Evolutionary conservation across 2,329 filamentous ascomycete genomes (phyloP), one percentile per base, ranked within the genome.

Genomic region (Trichoderma sp.): DNA sequence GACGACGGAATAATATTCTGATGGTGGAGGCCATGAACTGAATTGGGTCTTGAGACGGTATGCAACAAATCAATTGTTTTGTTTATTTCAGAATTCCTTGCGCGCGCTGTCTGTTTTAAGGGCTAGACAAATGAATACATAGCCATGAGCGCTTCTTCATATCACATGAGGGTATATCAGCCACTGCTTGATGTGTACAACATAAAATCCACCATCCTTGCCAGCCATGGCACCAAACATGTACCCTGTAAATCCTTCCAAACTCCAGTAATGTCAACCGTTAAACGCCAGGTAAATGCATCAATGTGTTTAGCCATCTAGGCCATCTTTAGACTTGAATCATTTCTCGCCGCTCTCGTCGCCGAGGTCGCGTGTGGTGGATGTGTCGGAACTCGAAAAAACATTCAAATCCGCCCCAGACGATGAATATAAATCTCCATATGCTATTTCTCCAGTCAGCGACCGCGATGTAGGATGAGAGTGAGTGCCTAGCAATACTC

Each of bases 351-450:
- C 47, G 47, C 20, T 65, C 57, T 30, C 50, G 71, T 8, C 28
- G 59, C 43, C 47, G 59, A 1, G 67, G 30, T 7, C 36, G 59
- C 20, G 57, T 9, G 4, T 28, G 39, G 4, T 67, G 50, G n/a
- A 55, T n/a, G 1, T 57, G 65, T 20, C 71, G 63, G 17, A 71
- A 71, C 28, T 68, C 68, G 28, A 30, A 30, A 23, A 73, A 68
- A 17, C 71, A 73, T 17, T 73, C 71, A 12, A 71, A 73, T 8
- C 66, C 59, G 34, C 71, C 71, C 71, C 71, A 73, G 6, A 73
- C 26, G 23, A 71, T 68, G 58, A 73, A 71, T 32, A 73, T 39
- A 36, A 68, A 73, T 6, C 71, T 59, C 68, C 71, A 73, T n/a
- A 71, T 47, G 1, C 71, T 73, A 20, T 64, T 26, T 50, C 9